Base-by-base conservation (phyloP, 495 filamentous ascomycete species). In the Aspergillus asperescens region DNA sequence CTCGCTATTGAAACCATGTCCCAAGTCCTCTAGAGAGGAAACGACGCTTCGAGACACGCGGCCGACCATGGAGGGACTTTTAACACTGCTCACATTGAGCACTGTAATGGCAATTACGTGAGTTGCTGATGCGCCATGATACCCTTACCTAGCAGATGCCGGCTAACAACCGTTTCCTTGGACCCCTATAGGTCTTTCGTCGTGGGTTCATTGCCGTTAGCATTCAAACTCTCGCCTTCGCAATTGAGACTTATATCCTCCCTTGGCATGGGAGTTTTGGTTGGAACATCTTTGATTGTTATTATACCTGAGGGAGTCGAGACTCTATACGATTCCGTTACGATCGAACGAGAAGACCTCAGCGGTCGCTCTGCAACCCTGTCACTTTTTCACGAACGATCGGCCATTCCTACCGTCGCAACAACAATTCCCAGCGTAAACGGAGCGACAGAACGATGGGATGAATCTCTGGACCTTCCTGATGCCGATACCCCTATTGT, bases 251-350 rank as follows among this genome's bases (percentile, higher is more conserved):
- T 96, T 29, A 88, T 97, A 66, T 90, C 90, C 9, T 89, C 90
- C 18, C 82, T 98, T 64, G 93, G 93, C 25, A 89, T 96, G 74
- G 93, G 93, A 34, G 85, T 98, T 13, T 76, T 98, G 7, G 90
- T 98, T 18, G 93, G 93, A 29, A 97, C 92, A 28, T 89, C 90
- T 7, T 79, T 98, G 58, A 90, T 97, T 50, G 89, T 98, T 2
- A 98, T 98, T 64, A 95, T 98, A 62, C 93, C 93, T 0, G 93
- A 98, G 67, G 93, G 93, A 13, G 83, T 97, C 42, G 93, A 96
- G 62, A 93, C 93, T 6, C 73, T 96, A 42, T 90, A 95, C 62
- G 83, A 80, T 57, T 77, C 84, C 8, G 77, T 69, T 38, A 60
- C 66, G 10, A 51, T 53, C 24, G 45, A 38, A 48, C 63, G 57